Base-by-base conservation (phyloP, 306 rosid species). In the Quillaja saponaria region DNA sequence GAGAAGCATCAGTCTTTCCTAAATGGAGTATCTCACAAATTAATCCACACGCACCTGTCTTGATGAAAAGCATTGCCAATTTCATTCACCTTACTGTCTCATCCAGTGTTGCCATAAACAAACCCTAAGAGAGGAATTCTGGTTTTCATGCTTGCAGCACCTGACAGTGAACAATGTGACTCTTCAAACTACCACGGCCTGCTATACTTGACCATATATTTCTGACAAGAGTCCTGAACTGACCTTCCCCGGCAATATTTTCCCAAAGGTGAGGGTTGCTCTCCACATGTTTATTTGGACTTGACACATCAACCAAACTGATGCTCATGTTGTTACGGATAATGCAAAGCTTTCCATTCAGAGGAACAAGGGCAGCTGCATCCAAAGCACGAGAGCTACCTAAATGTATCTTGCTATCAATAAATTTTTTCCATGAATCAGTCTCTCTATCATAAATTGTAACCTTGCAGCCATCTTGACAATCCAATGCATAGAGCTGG, bases 241-340 rank as follows among this genome's bases (percentile, higher is more conserved):
- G 95, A 63, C 99, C 91, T 80, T 79, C 85, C 53, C 97, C 95
- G 6, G 97, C 87, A 71, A 94, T 90, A 56, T 94, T 94, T 71
- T 94, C 99, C 99, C 99, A 94, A 21, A 92, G 83, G 21, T 74
- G 80, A 61, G 99, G 97, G 63, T 87, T 87, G 76, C 74, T 83
- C 78, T 87, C 97, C 2, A 90, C 95, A 6, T 67, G 86, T 61
- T 66, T 81, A 76, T 83, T 84, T 0, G 91, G 81, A 76, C 95
- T 78, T 0, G 80, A 78, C 66, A 94, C 82, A 49, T 94, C 97
- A 14, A 94, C 99, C 37, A 94, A 73, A 73, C 96, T 94, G 77
- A 94, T 87, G 76, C 99, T 94, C 99, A 94, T 85, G 69, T 94
- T 94, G 75, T 94, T 94, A 15, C 99, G 96, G 72, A 90, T 84